A percentile compares a stretch with the other conserved stretches of the same genome.
Evolutionary conservation across 805 yeast genomes (phyloP).

Genomic region (Torulaspora microellipsoides): DNA sequence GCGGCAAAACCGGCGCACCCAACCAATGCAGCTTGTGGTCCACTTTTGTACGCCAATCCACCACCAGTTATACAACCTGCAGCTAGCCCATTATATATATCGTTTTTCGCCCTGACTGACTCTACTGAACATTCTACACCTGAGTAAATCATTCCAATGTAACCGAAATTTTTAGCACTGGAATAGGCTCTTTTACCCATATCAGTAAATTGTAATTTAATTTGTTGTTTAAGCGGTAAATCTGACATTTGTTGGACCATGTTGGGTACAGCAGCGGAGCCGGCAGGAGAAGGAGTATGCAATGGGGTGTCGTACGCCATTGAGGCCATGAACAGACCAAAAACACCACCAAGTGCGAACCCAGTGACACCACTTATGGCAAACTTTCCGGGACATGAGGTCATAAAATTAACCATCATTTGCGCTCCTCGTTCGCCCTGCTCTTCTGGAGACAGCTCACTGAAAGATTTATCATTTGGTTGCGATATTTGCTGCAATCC

Average conservation of each 20-base stretch:
- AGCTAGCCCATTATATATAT: constrained; percentile 81
- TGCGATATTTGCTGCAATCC: constrained; percentile 40
- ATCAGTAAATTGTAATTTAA: constrained; percentile 84
- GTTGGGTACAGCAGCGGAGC: constrained; percentile 12
- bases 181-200: constrained; percentile 87
- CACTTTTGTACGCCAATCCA: constrained; percentile 85
- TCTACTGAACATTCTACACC: constrained; percentile 92
- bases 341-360: constrained; percentile 89
- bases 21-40: constrained; percentile 84
- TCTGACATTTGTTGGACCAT: constrained; percentile 60
- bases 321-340: constrained; percentile 89
- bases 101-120: constrained; percentile 82
- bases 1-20: constrained; percentile 99
- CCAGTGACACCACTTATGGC: constrained; percentile 91
- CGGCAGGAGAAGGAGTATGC: constrained; percentile 31
- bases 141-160: constrained; percentile 82
- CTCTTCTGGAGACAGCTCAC: constrained; percentile 83
- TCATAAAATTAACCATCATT: constrained; percentile 77
- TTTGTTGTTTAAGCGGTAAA: constrained; percentile 86
- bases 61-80: constrained; percentile 99
- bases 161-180: constrained; percentile 91
- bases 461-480: constrained; percentile 44
- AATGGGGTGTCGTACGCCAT: constrained; percentile 43
- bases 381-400: constrained; percentile 93
- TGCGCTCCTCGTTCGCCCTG: constrained; percentile 89